Conservation (phyloP, 805 yeast species). For the Brettanomyces bruxellensis region DNA sequence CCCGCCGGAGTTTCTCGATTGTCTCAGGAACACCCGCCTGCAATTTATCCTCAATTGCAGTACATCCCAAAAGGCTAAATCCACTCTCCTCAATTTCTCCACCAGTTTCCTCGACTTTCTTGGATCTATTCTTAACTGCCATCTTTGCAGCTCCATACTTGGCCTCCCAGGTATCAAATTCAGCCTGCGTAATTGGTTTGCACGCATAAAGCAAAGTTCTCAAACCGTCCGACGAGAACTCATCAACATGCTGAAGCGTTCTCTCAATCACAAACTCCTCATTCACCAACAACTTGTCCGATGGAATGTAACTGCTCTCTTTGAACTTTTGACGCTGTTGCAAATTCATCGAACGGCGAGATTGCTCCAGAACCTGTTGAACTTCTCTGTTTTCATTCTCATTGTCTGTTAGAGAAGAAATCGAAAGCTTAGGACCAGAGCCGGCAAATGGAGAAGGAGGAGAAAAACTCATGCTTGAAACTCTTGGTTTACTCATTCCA, state of each 20-base stretch:
- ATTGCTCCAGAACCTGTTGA: conserved; percentile 41
- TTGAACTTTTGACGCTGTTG: conserved; percentile 49
- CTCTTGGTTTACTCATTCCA: neutral
- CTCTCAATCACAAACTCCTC: conserved; percentile 74
- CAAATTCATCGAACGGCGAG: conserved; percentile 50
- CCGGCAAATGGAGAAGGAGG: neutral
- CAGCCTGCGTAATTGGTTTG: conserved; percentile 53
- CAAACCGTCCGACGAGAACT: conserved; percentile 89
- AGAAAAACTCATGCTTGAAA: neutral
- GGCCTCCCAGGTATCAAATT: conserved; percentile 57
- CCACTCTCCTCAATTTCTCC: conserved; percentile 51
- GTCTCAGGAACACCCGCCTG: conserved; percentile 97
- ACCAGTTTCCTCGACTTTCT: conserved; percentile 64
- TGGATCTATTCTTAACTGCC: conserved; percentile 57
- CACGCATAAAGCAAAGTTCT: conserved; percentile 82
- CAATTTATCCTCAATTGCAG: conserved; percentile 94
- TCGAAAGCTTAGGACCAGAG: neutral
- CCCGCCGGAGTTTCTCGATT: conserved; percentile 82
- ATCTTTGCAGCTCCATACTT: conserved; percentile 71
- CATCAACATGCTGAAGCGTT: conserved; percentile 86
- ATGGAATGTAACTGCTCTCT: conserved; percentile 30
- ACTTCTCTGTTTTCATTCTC: conserved; percentile 26
- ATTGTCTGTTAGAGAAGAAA: conserved; percentile 12
- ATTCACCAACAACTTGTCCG: conserved; percentile 52
- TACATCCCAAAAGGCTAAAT: conserved; percentile 77